Percentiles rank a stretch among this genome's conserved stretches.
phyloP scores from a whole-genome alignment of 768 basidiomycete species.

The Holtermanniella nyarrowii region DNA sequence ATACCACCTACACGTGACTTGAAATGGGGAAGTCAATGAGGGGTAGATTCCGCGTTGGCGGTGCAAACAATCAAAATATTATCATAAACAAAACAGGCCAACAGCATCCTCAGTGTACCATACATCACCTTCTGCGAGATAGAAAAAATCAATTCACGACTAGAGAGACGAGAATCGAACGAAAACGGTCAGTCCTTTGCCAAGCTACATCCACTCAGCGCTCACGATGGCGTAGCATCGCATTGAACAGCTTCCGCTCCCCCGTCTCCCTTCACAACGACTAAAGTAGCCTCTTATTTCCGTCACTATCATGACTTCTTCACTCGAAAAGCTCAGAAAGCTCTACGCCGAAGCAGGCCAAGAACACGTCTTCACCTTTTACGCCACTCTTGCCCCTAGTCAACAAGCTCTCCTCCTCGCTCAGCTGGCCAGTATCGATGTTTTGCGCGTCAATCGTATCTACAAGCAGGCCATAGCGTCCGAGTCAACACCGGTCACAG shows the following conservation, averaged over 20 bases:
- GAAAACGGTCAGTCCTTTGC: too few relatives aligned
- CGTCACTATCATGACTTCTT: background rate
- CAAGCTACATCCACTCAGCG: too few relatives aligned
- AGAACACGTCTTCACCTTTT: conserved; percentile 81
- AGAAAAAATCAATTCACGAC: background rate
- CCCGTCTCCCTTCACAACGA: too few relatives aligned
- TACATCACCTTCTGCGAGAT: background rate
- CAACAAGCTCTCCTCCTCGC: conserved; percentile 56
- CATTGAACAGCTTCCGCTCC: too few relatives aligned
- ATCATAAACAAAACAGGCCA: too few relatives aligned
- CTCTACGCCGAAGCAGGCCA: conserved; percentile 69
- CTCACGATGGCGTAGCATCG: too few relatives aligned
- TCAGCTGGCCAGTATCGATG: conserved; percentile 72
- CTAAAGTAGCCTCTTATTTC: background rate
- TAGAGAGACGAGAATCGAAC: too few relatives aligned
- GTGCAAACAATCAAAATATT: too few relatives aligned
- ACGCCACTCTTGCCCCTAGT: conserved; percentile 55
- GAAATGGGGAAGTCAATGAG: too few relatives aligned
- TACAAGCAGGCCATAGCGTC: conserved; percentile 63
- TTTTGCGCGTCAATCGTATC: conserved; percentile 82
- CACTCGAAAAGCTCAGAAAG: background rate
- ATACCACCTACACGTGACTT: too few relatives aligned
- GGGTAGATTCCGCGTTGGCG: too few relatives aligned
- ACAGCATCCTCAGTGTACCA: too few relatives aligned
- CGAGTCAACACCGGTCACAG: conserved; percentile 41